Evolutionary conservation across 106 monocot genomes (phyloP), one percentile per base, ranked within the genome.

Genomic region (Allium cepa): DNA sequence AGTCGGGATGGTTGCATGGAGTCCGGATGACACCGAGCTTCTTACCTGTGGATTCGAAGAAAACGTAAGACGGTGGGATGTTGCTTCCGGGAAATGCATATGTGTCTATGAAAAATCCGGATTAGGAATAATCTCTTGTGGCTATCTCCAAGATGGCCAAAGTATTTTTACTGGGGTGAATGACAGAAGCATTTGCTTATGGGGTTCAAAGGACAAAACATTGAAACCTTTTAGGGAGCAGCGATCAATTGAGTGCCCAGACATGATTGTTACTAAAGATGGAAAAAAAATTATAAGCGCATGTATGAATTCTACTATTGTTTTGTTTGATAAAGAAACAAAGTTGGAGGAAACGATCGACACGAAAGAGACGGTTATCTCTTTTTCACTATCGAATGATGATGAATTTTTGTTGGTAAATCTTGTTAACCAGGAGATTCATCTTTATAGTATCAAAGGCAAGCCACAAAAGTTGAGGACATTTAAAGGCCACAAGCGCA

Each of bases 11-110:
- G 88, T 91, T 66, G 73, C 91, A 8, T 96, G 91, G 91, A 91
- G 84, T 49, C 85, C 91, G 73, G 88, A 91, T 68, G 86, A 96
- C 66, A n/a, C 36, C 15, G 79, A 88, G 74, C 83, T 96, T 64
- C 82, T 96, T 47, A 88, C 95, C 57, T 96, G 95, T 55, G 91
- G 95, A 64, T 26, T 76, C 66, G 95, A 88, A 73, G 95, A 91
- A 77, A 79, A 53, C 27, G 74, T 91, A 14, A 71, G 81, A 45
- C 71, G 83, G 15, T 96, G 95, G 95, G 81, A 96, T 68, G 81
- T 76, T 6, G 28, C 46, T 66, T 76, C 85, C 46, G 95, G 95
- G 22, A 27, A 77, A 67, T 96, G 95, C 65, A 11, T 80, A 16
- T 75, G 66, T 60, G 68, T 82, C 9, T 96, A 84, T 64, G 88